These are phyloP conservation scores for Pelargonium myrrhifolium DNA, from an alignment of 441 rosid genomes.

Conservation along the genomic window DNA sequence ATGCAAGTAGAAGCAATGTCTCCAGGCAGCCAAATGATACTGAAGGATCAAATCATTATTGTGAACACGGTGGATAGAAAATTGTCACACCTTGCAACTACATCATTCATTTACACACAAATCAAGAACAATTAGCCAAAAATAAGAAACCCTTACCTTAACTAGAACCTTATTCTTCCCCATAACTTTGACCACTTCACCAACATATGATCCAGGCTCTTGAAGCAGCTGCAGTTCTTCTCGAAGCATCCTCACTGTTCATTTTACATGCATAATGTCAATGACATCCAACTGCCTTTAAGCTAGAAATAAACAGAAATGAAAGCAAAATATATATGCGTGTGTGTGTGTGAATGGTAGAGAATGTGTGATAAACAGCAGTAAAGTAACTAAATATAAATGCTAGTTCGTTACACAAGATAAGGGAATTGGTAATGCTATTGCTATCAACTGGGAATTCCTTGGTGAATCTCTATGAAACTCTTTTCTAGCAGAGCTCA, in stretches of 20 bases:
- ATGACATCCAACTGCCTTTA: not conserved
- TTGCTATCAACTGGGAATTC: no score
- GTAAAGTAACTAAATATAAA: no score
- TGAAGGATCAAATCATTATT: no score
- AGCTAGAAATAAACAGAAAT: not conserved
- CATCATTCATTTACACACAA: not conserved
- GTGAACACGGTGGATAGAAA: no score
- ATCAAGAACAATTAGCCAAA: not conserved
- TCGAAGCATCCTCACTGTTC: constrained; percentile 79
- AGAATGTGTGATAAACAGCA: no score
- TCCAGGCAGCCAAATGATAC: no score
- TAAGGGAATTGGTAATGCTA: not conserved
- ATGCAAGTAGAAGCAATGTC: no score
- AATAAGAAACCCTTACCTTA: constrained; percentile 41
- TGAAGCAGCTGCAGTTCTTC: constrained; percentile 95
- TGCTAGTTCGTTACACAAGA: not conserved
- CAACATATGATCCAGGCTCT: constrained; percentile 98
- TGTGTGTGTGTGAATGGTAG: no score
- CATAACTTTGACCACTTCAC: constrained; percentile 97
- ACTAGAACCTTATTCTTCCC: constrained; percentile 94
- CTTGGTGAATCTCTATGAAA: no score
- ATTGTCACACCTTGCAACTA: no score
- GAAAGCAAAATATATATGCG: constrained; percentile 4
- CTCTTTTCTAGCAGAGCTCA: no score
- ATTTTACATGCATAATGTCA: constrained; percentile 5